phyloP scores from a whole-genome alignment of 73 alveolate genomes.

The Halteria grandinella region DNA sequence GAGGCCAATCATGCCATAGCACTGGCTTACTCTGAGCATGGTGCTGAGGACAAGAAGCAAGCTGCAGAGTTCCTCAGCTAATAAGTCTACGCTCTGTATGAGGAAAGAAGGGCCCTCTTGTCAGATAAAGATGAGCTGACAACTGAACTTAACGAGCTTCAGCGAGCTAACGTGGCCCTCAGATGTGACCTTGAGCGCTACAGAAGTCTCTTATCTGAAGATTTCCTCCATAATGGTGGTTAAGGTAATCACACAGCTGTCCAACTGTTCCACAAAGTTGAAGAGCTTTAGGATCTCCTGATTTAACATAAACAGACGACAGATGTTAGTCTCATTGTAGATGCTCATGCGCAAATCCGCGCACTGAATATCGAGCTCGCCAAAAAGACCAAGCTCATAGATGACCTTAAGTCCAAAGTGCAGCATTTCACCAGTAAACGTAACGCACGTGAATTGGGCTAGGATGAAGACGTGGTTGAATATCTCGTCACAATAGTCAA shows the following conservation, averaged over 20 bases:
- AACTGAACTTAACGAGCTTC: constrained; percentile 1
- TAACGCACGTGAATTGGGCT: constrained; percentile 15
- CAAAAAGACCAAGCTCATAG: constrained; percentile 38
- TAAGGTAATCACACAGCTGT: neutral
- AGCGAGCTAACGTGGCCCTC: constrained; percentile 26
- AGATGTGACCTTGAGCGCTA: constrained; percentile 39
- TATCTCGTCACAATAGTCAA: constrained; percentile 29
- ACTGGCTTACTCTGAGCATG: constrained; percentile 36
- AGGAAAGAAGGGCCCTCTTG: constrained; percentile 18
- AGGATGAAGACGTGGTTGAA: constrained; percentile 51
- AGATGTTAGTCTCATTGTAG: constrained; percentile 31
- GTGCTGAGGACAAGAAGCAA: constrained; percentile 31
- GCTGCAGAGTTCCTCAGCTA: constrained; percentile 38
- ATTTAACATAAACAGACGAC: constrained; percentile 14
- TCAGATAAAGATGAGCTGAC: constrained; percentile 6
- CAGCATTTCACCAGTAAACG: constrained; percentile 17
- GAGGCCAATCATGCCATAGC: constrained; percentile 49
- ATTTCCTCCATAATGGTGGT: too few relatives aligned
- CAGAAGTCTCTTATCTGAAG: constrained; percentile 1
- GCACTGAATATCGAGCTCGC: constrained; percentile 45
- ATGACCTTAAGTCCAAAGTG: constrained; percentile 29
- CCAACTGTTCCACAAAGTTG: constrained; percentile 21
- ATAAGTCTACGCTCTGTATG: constrained; percentile 32
- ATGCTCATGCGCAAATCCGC: constrained; percentile 32
- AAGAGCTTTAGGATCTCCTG: constrained; percentile 34